Evolutionary conservation across 2,329 filamentous ascomycete species (phyloP).

Genomic region (Calonectria hongkongensis): DNA sequence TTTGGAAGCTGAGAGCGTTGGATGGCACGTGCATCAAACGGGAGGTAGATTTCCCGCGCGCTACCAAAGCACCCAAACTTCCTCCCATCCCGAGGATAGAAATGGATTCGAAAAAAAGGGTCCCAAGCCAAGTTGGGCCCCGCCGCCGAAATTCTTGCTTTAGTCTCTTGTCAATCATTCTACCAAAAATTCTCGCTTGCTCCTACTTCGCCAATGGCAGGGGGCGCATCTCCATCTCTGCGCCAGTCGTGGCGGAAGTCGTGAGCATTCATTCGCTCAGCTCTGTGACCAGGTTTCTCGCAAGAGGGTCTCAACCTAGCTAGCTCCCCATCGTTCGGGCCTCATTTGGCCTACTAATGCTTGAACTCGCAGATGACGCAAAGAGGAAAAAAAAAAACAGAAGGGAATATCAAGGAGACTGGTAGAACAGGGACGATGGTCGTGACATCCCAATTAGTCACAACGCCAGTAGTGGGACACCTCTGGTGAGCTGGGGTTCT

Average conservation of each 20-base stretch:
- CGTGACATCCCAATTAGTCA: slow-evolving; percentile 10
- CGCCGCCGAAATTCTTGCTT: slow-evolving; percentile 13
- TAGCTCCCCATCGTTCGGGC: slow-evolving; percentile 41
- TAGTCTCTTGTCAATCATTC: slow-evolving; percentile 34
- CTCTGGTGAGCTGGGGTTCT: neutral
- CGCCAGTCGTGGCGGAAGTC: slow-evolving; percentile 38
- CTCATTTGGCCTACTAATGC: slow-evolving; percentile 18
- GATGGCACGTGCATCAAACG: slow-evolving; percentile 49
- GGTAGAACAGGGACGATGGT: neutral
- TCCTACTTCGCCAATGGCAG: slow-evolving; percentile 19
- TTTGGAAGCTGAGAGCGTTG: slow-evolving; percentile 43
- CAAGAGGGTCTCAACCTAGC: slow-evolving; percentile 39
- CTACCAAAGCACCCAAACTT: slow-evolving; percentile 32
- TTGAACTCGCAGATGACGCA: slow-evolving; percentile 15
- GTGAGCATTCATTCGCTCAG: slow-evolving; percentile 21
- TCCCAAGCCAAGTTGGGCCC: slow-evolving; percentile 40
- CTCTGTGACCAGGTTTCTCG: slow-evolving; percentile 37
- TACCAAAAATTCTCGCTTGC: slow-evolving; percentile 23
- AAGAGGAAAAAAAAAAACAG: neutral
- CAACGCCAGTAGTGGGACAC: slow-evolving; percentile 8
- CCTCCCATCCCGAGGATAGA: slow-evolving; percentile 4
- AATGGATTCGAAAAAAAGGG: slow-evolving; percentile 21
- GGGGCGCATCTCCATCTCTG: neutral
- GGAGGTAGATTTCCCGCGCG: slow-evolving; percentile 51
- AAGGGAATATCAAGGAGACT: neutral